Evolutionary conservation across 2,329 filamentous ascomycete genomes (phyloP), one percentile per base, ranked within the genome.

Genomic region (Aspergillus sp.): DNA sequence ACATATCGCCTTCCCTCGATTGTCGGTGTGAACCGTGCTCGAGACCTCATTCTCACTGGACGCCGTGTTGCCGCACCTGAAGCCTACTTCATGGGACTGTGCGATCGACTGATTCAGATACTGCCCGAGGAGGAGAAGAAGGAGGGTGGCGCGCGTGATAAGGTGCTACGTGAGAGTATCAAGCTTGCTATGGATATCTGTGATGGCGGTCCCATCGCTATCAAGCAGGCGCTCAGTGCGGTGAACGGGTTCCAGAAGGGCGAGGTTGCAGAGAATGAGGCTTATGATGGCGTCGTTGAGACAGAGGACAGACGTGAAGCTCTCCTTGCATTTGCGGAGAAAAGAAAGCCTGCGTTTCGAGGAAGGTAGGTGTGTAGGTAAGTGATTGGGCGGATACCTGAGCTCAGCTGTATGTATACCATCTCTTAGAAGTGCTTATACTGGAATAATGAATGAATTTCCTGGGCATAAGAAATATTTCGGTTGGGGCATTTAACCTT

Each of bases 271-370:
- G 95, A 97, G 79, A 93, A 92, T 74, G 82, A 84, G 66, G 92
- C 93, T 77, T 98, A 98, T 74, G 85, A 91, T 69, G 81, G 87
- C 24, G 91, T 98, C 4, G 83, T 97, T 15, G 83, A 82, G 61
- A 96, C 91, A 0, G 88, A 93, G 71, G 95, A 99, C 79, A 83
- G 93, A 59, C 81, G 91, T 67, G 95, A 98, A 81, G 95, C 95
- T 37, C 79, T 99, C 62, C 84, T 78, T 73, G 95, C 95, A 0
- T 99, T 99, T 78, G 82, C 79, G 53, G 88, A 90, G 79, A 90
- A 90, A 82, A 83, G 88, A 67, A 87, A 83, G 74, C 87, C 87
- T 15, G 79, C 79, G n/a, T 90, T 89, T 69, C 86, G 80, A 65
- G 87, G 87, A 12, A 71, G 77, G 65, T 82, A 74, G 20, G n/a